Conservation (phyloP, 805 yeast species). For the Saccharomycopsis fodiens region DNA sequence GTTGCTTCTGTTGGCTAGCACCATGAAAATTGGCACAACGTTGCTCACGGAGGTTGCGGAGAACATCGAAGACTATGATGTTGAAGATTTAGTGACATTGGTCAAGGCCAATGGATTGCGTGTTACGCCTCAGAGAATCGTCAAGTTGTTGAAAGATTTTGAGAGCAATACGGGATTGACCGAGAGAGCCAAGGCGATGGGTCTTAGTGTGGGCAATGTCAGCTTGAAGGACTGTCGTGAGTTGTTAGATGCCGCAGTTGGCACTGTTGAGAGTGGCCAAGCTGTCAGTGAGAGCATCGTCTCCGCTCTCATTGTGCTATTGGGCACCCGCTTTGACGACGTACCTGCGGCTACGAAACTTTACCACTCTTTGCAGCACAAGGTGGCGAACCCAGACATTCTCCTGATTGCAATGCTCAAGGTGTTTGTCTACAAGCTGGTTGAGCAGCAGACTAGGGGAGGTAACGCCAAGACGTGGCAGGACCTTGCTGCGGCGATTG, state of each 20-base stretch:
- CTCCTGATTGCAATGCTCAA: not conserved
- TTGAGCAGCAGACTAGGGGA: not conserved
- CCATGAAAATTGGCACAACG: not conserved
- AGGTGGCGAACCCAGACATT: not conserved
- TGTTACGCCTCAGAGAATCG: not conserved
- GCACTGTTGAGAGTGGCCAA: not conserved
- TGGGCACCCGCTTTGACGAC: not conserved
- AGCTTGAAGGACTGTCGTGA: not conserved
- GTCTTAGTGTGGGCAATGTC: not conserved
- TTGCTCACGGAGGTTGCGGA: not conserved
- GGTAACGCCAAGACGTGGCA: not conserved
- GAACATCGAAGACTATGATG: not conserved
- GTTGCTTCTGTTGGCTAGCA: not conserved
- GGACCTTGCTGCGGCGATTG: not conserved
- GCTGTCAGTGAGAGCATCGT: not conserved
- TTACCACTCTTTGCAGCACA: not conserved
- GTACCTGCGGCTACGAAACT: not conserved
- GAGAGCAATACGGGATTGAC: not conserved
- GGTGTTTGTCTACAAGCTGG: not conserved
- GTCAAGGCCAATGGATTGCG: not conserved
- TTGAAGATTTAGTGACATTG: not conserved
- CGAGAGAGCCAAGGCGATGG: not conserved
- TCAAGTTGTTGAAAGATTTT: not conserved
- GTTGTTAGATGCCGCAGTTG: not conserved
- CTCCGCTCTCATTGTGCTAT: not conserved